Conservation (phyloP, 1,284 basidiomycete species). For the Cryptococcus sp. region DNA sequence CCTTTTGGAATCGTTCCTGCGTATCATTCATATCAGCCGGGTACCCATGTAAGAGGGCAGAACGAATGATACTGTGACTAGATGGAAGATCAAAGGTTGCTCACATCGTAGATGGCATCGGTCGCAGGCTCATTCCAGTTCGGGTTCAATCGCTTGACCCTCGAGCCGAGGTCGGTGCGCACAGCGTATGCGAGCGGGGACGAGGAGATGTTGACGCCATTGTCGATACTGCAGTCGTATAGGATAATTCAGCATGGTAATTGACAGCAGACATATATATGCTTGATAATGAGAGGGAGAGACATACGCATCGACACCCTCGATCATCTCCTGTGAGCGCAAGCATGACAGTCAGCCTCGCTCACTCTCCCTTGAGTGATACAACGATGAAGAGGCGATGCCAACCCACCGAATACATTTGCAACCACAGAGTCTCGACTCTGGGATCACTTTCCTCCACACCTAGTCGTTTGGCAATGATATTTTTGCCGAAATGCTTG, state of each 20-base stretch:
- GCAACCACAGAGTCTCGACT: conserved; percentile 77
- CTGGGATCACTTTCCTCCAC: conserved; percentile 62
- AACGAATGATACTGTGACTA: neutral
- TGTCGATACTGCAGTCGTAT: conserved; percentile 66
- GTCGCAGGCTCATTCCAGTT: conserved; percentile 81
- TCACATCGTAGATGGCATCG: conserved; percentile 68
- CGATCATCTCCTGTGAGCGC: conserved; percentile 75
- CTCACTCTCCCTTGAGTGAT: neutral
- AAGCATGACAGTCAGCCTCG: neutral
- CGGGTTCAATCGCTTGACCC: conserved; percentile 80
- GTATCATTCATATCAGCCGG: neutral
- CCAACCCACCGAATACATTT: conserved; percentile 72
- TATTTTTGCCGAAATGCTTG: conserved; percentile 95
- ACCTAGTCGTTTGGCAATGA: conserved; percentile 69
- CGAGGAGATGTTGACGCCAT: conserved; percentile 75
- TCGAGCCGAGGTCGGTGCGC: conserved; percentile 76
- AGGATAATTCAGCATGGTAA: too few species aligned
- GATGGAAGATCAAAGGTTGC: conserved; percentile 34
- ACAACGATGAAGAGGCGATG: neutral
- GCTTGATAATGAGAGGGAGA: neutral
- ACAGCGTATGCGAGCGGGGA: conserved; percentile 67
- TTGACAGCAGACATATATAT: too few species aligned
- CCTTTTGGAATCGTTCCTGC: conserved; percentile 73
- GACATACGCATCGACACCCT: conserved; percentile 76
- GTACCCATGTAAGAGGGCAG: neutral